Conservation (phyloP, 352 stramenopile species). For the Globisporangium abappressorium region DNA sequence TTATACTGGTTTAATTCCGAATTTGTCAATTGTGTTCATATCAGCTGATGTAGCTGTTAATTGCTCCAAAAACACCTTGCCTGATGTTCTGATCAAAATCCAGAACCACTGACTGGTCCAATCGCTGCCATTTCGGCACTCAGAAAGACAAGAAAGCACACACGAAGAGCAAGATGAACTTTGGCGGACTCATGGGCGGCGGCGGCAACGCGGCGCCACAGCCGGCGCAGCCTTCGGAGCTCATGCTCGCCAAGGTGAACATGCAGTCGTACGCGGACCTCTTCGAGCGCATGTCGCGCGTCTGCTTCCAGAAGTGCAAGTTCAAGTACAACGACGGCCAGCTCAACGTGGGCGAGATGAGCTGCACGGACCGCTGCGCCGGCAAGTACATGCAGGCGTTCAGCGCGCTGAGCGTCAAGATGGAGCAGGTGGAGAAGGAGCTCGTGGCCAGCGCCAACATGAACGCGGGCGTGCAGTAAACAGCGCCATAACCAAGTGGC, state of each 20-base stretch:
- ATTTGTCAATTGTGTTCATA: too few relatives aligned
- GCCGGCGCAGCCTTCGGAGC: slow-evolving; percentile 68
- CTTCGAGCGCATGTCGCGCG: slow-evolving; percentile 88
- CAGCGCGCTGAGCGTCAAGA: slow-evolving; percentile 92
- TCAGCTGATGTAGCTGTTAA: too few relatives aligned
- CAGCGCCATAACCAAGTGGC: not conserved
- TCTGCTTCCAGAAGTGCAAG: slow-evolving; percentile 95
- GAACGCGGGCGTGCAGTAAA: slow-evolving; percentile 35
- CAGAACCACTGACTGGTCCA: slow-evolving; percentile 3
- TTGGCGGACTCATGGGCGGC: slow-evolving; percentile 70
- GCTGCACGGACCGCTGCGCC: slow-evolving; percentile 96
- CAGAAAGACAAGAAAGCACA: not conserved
- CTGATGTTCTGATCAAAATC: too few relatives aligned
- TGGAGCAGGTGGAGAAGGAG: slow-evolving; percentile 95
- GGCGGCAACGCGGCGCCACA: slow-evolving; percentile 39
- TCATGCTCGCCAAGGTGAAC: slow-evolving; percentile 90
- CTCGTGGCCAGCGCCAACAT: slow-evolving; percentile 74
- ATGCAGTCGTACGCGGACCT: slow-evolving; percentile 90
- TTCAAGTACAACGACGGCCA: slow-evolving; percentile 96
- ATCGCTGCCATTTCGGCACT: not conserved
- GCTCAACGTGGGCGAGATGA: slow-evolving; percentile 97
- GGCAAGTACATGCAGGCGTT: slow-evolving; percentile 98
- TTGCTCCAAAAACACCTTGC: too few relatives aligned
- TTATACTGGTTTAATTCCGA: not conserved
- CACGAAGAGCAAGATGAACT: slow-evolving; percentile 52